Percentiles rank a stretch among this genome's conserved stretches.
Evolutionary conservation across 768 basidiomycete species (phyloP).

Genomic region (Macrolepiota albuminosa): DNA sequence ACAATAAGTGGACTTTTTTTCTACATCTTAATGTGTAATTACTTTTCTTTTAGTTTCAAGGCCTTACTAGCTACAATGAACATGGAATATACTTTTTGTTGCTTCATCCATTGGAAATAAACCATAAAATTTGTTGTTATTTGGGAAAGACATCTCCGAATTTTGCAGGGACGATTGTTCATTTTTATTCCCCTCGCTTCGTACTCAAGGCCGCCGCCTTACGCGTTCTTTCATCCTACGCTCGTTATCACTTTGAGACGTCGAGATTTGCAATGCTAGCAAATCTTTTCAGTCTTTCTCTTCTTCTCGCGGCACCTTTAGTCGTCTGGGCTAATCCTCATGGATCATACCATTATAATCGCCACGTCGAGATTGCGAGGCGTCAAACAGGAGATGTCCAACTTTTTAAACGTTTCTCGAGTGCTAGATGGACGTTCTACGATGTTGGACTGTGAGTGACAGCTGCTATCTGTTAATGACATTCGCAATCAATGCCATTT

Average conservation of each 20-base stretch:
- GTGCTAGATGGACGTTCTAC: conserved; percentile 25
- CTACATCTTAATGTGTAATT: not conserved
- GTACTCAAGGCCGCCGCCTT: conserved; percentile 5
- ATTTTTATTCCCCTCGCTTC: conserved; percentile 1
- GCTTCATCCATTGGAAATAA: no score
- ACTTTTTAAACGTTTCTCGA: conserved; percentile 19
- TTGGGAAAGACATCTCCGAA: conserved; percentile 4
- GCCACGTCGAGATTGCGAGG: conserved; percentile 22
- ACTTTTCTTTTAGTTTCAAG: not conserved
- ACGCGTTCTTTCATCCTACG: conserved; percentile 10
- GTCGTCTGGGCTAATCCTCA: conserved; percentile 28
- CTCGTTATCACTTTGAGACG: conserved; percentile 10
- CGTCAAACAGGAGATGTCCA: conserved; percentile 20
- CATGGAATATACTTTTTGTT: not conserved
- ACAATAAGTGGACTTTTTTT: conserved; percentile 2
- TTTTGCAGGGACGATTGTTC: not conserved
- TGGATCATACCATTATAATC: conserved; percentile 12
- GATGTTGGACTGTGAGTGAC: conserved; percentile 25
- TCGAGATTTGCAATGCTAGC: conserved; percentile 13
- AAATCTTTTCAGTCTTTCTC: conserved; percentile 12
- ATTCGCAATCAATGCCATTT: not conserved
- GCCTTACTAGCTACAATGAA: not conserved
- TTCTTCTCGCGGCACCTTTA: conserved; percentile 23
- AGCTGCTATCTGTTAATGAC: not conserved
- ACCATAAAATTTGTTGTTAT: conserved; percentile 9